Evolutionary conservation across 345 rosid genomes (phyloP).

Genomic region (Gossypium thurberi): DNA sequence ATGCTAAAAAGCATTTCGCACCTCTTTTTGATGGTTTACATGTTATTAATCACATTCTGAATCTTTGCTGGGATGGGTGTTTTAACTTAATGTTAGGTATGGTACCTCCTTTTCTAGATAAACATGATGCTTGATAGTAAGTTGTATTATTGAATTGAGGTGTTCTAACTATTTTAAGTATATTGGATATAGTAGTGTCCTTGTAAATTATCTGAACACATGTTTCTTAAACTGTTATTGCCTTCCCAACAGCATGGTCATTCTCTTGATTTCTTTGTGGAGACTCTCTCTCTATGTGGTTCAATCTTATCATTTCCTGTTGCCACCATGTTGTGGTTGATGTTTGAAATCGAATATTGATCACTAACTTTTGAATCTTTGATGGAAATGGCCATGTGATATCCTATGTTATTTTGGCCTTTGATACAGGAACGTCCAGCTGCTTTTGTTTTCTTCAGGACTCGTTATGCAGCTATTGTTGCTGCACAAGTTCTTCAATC

Average conservation of each 20-base stretch:
- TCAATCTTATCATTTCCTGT: not conserved
- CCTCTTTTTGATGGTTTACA: not conserved
- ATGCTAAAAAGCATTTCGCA: not conserved
- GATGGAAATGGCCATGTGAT: slow-evolving; percentile 4
- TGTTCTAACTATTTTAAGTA: not conserved
- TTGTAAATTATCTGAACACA: not conserved
- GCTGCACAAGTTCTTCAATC: slow-evolving; percentile 4
- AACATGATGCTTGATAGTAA: not conserved
- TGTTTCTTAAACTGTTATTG: not conserved
- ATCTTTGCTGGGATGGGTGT: not conserved
- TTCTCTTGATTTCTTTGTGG: not conserved
- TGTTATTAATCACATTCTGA: not conserved
- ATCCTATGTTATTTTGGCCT: not conserved
- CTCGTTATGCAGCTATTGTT: slow-evolving; percentile 15
- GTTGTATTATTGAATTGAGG: not conserved
- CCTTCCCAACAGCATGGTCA: not conserved
- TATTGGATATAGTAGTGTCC: not conserved
- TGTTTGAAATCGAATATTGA: not conserved
- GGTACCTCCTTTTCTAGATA: not conserved
- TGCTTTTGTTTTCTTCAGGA: slow-evolving; percentile 90
- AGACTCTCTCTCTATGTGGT: not conserved
- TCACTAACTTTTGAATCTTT: not conserved
- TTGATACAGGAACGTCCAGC: slow-evolving; percentile 70
- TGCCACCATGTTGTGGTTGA: not conserved
- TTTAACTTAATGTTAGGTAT: not conserved